Percentiles rank a stretch among this genome's conserved stretches.
Evolutionary conservation across 768 basidiomycete species (phyloP).

Genomic region (Boletus rufocinnamomeus): DNA sequence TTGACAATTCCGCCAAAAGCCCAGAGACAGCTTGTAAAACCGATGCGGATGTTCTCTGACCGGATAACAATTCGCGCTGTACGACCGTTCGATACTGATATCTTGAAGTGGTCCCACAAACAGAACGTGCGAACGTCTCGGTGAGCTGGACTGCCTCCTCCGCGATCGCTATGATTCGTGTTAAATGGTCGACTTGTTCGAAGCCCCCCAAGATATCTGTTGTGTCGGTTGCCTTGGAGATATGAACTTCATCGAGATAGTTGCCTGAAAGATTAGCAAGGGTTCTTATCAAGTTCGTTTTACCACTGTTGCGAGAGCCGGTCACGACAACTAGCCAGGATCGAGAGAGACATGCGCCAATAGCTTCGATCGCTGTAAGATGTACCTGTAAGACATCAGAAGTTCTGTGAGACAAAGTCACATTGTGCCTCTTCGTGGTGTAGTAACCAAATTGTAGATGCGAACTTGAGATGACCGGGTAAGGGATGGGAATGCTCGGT

Average conservation of each 20-base stretch:
- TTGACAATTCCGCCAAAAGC: slow-evolving; percentile 33
- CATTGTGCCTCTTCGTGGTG: slow-evolving; percentile 34
- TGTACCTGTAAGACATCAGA: slow-evolving; percentile 62
- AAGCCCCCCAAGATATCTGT: slow-evolving; percentile 94
- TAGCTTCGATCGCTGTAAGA: slow-evolving; percentile 66
- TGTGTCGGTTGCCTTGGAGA: slow-evolving; percentile 89
- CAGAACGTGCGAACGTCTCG: slow-evolving; percentile 42
- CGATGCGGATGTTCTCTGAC: slow-evolving; percentile 19
- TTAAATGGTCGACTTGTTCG: slow-evolving; percentile 78
- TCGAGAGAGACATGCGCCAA: slow-evolving; percentile 70
- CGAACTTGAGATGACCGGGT: slow-evolving; percentile 41
- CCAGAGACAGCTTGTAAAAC: slow-evolving; percentile 28
- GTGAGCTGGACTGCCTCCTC: slow-evolving; percentile 43
- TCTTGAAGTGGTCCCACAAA: slow-evolving; percentile 21
- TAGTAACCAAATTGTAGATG: slow-evolving; percentile 71
- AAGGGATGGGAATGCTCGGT: slow-evolving; percentile 42
- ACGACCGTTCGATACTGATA: slow-evolving; percentile 19
- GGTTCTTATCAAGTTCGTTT: slow-evolving; percentile 70
- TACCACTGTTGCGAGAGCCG: slow-evolving; percentile 73
- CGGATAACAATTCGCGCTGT: slow-evolving; percentile 19
- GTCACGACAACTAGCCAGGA: slow-evolving; percentile 91
- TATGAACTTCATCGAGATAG: slow-evolving; percentile 65
- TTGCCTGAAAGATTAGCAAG: slow-evolving; percentile 74
- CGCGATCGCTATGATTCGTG: slow-evolving; percentile 39
- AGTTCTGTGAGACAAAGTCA: slow-evolving; percentile 40